Conservation (phyloP, 2,329 filamentous ascomycete genomes). For the Botrytis porri region DNA sequence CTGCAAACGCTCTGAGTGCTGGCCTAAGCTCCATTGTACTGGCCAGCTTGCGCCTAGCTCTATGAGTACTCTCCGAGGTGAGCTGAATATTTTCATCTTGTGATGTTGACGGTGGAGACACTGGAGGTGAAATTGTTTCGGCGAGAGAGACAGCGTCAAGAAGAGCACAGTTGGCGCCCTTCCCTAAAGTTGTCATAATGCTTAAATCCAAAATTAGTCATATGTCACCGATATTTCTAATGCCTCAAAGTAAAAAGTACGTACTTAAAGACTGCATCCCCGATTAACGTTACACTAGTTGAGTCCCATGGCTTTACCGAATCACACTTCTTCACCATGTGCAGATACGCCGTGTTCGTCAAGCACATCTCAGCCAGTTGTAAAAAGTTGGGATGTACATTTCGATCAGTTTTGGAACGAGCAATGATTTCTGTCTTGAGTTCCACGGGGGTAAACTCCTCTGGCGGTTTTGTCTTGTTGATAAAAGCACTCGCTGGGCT, state of each 20-base stretch:
- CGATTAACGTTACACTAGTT: slow-evolving; percentile 31
- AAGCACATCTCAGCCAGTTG: slow-evolving; percentile 27
- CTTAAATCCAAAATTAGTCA: slow-evolving; percentile 22
- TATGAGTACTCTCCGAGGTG: background rate
- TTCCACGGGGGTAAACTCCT: slow-evolving; percentile 27
- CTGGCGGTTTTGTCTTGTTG: slow-evolving; percentile 28
- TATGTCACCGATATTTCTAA: background rate
- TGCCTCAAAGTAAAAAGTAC: background rate
- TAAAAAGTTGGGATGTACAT: slow-evolving; percentile 28
- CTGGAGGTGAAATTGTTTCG: slow-evolving; percentile 21
- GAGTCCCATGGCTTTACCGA: slow-evolving; percentile 31
- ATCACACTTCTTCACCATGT: slow-evolving; percentile 29
- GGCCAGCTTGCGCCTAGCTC: background rate
- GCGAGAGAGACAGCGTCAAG: slow-evolving; percentile 34
- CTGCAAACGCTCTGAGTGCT: slow-evolving; percentile 24
- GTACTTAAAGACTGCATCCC: slow-evolving; percentile 35
- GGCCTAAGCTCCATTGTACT: slow-evolving; percentile 7
- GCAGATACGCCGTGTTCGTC: slow-evolving; percentile 28
- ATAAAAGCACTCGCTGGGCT: slow-evolving; percentile 26
- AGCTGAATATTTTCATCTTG: background rate
- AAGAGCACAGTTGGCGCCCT: slow-evolving; percentile 35
- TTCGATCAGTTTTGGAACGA: slow-evolving; percentile 22
- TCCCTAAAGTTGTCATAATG: slow-evolving; percentile 34
- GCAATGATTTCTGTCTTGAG: slow-evolving; percentile 31
- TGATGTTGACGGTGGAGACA: background rate